These are phyloP conservation scores for Paramecium primaurelia DNA, from an alignment of 73 alveolate genomes.

Conservation along the genomic window DNA sequence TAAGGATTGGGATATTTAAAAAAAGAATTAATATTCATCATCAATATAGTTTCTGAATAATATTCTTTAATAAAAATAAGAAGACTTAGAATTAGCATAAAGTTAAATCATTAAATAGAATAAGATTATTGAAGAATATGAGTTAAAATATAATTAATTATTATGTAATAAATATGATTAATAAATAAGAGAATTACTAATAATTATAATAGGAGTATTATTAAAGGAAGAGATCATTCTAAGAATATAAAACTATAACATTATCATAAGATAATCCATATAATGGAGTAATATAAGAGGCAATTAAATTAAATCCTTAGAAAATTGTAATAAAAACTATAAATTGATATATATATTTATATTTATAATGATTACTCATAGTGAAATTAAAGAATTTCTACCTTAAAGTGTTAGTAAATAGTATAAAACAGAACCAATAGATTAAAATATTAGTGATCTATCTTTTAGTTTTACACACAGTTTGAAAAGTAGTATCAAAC, in stretches of 20 bases:
- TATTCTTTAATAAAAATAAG: not conserved
- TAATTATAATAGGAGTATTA: not conserved
- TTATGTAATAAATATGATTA: not conserved
- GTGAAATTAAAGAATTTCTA: not conserved
- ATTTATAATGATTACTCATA: not conserved
- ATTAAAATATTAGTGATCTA: not conserved
- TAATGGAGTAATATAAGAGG: not conserved
- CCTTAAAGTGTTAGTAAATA: not conserved
- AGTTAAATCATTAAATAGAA: not conserved
- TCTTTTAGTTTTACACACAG: not conserved
- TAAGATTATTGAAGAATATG: not conserved
- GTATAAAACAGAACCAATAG: not conserved
- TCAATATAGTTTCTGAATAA: not conserved
- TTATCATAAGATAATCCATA: not conserved
- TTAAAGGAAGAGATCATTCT: not conserved
- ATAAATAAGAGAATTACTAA: not conserved
- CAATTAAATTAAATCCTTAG: not conserved
- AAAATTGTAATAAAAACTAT: conserved; percentile 3
- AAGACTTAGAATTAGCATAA: not conserved
- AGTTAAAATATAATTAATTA: not conserved
- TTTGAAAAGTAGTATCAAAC: not conserved
- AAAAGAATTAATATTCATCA: not conserved
- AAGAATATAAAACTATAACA: not conserved
- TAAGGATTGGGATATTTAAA: not conserved
- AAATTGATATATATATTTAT: not conserved